Evolutionary conservation across 2,329 filamentous ascomycete species (phyloP).

Genomic region (Pyricularia sp.): DNA sequence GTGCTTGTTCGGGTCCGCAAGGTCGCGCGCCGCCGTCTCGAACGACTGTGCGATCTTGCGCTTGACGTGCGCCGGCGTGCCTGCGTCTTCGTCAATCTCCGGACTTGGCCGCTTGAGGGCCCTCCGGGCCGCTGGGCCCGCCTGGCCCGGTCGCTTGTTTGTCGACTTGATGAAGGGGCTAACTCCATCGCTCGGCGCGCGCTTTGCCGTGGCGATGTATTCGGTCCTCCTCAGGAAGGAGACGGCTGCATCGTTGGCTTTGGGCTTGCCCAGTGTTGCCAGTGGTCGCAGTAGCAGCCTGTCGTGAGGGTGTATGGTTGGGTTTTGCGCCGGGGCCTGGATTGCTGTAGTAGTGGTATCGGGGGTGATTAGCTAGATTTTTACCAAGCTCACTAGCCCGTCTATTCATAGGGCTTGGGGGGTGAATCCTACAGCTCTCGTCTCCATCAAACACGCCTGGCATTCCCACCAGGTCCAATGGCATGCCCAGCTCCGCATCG

Average conservation of each 20-base stretch:
- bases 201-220: constrained; percentile 58
- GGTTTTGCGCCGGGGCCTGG: constrained; percentile 59
- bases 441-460: constrained; percentile 91
- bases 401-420: constrained; percentile 3
- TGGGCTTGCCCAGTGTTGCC: constrained; percentile 72
- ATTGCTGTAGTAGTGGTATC: constrained; percentile 45
- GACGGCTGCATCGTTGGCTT: constrained; percentile 61
- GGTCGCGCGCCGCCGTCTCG: constrained; percentile 36
- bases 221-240: constrained; percentile 94
- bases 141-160: constrained; percentile 10
- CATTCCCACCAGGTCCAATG: constrained; percentile 86
- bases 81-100: constrained; percentile 35
- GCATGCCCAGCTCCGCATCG: constrained; percentile 96
- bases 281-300: constrained; percentile 71
- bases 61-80: constrained; percentile 53
- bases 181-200: constrained; percentile 21
- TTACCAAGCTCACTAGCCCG: neutral
- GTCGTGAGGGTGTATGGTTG: constrained; percentile 70
- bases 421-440: constrained; percentile 62
- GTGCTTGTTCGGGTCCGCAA: constrained; percentile 42
- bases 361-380: neutral
- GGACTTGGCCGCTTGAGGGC: constrained; percentile 25
- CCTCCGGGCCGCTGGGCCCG: constrained; percentile 18
- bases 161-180: constrained; percentile 23
- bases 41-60: constrained; percentile 54